Evolutionary conservation across 169 alveolate species (phyloP).

Genomic region (Cyclospora cayetanensis): DNA sequence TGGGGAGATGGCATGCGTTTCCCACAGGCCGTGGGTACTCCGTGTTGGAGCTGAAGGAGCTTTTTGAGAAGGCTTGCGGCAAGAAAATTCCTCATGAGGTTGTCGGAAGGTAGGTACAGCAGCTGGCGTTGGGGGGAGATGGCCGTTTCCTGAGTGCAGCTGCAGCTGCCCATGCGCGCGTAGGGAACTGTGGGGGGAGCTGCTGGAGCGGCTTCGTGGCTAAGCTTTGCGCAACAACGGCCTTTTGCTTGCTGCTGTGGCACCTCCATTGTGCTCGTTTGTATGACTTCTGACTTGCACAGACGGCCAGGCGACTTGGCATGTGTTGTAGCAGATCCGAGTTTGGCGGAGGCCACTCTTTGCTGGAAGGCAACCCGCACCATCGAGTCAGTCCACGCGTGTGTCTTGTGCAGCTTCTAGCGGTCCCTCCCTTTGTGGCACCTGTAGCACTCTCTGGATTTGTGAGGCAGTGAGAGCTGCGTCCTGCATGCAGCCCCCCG

Average conservation of each 20-base stretch:
- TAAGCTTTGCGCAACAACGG: not conserved
- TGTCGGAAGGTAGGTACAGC: constrained; percentile 35
- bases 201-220: not conserved
- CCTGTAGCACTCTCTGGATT: too few species aligned
- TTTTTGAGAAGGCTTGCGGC: constrained; percentile 88
- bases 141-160: not conserved
- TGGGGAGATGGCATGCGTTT: too few species aligned
- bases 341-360: constrained; percentile 85
- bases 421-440: not conserved
- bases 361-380: constrained; percentile 87
- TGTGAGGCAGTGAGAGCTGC: too few species aligned
- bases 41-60: constrained; percentile 86
- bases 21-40: constrained; percentile 87
- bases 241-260: not conserved
- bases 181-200: not conserved
- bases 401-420: not conserved
- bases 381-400: constrained; percentile 70
- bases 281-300: too few species aligned
- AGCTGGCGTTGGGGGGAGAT: not conserved
- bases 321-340: constrained; percentile 87
- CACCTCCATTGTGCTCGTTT: constrained; percentile 49
- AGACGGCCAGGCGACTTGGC: constrained; percentile 94
- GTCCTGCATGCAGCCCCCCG: too few species aligned
- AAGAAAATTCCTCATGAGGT: constrained; percentile 76
- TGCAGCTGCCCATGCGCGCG: not conserved